Base-by-base conservation (phyloP, 2,329 filamentous ascomycete genomes). In the Lachnum nothofagi region DNA sequence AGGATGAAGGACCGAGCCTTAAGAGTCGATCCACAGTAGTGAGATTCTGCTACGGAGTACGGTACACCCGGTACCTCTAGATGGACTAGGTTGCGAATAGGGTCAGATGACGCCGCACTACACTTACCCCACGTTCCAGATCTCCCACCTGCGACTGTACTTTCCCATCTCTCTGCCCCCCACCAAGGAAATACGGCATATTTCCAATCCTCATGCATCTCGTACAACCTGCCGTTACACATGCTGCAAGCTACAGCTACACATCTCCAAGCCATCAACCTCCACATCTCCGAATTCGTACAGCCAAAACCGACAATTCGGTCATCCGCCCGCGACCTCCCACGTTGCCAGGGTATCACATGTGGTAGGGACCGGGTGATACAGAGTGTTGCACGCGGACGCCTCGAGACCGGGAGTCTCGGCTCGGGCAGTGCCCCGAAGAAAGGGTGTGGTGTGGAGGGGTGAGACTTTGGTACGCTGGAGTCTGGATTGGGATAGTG, bases 281-380 rank as follows among this genome's bases (percentile, higher is more conserved):
- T 40, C 17, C 19, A 24, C 45, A 12, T 33, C 27, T 42, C 12
- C 17, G 9, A 29, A 12, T 12, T 29, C 38, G 9, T 17, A 27
- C 3, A 24, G 38, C 27, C 38, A 27, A 48, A 48, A 29, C 31
- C 33, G 40, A 42, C 22, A 19, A 25, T 14, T 24, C 37, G 46
- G 31, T 49, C 46, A 49, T 43, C 23, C 42, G 41, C 20, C 40
- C 40, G n/a, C 16, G n/a, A 23, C n/a, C 22, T 33, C 43, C 46
- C 46, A 44, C 41, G 41, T 49, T 49, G 44, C n/a, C 17, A n/a
- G 14, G 10, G 40, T 49, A 49, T 49, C 41, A 49, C 46, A 22
- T 44, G 46, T 48, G 29, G 25, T 22, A 29, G 40, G 37, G 29
- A 16, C 46, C 23, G 29, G 34, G 45, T 47, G 23, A 29, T 25